phyloP scores from a whole-genome alignment of 805 yeast genomes.

The Metschnikowia kofuensis region DNA sequence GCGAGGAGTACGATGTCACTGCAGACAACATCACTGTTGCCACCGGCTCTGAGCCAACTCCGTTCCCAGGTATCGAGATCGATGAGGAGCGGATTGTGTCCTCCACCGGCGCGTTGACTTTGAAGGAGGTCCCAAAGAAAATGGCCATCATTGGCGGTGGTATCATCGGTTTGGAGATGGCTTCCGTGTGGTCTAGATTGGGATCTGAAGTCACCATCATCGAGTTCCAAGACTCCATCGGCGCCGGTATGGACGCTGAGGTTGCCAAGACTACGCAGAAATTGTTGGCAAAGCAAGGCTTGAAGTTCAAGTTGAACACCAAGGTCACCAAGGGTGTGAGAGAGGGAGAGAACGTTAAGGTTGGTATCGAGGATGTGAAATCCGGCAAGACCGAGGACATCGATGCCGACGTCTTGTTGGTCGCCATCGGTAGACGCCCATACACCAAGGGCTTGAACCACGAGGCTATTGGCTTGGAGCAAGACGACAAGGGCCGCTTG shows the following conservation, averaged over 20 bases:
- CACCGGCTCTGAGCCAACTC: conserved; percentile 97
- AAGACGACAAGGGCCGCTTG: conserved; percentile 88
- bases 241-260: conserved; percentile 98
- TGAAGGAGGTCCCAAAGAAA: conserved; percentile 89
- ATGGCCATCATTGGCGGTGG: conserved; percentile 97
- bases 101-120: conserved; percentile 85
- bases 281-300: conserved; percentile 89
- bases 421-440: conserved; percentile 99
- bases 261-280: conserved; percentile 88
- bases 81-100: conserved; percentile 97
- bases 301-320: conserved; percentile 88
- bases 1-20: conserved; percentile 68
- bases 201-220: conserved; percentile 94
- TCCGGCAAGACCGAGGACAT: conserved; percentile 73
- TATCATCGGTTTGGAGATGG: conserved; percentile 99
- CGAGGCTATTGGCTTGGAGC: conserved; percentile 85
- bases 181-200: conserved; percentile 92
- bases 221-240: conserved; percentile 87
- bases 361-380: conserved; percentile 88
- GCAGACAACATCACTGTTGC: conserved; percentile 93
- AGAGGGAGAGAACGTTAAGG: conserved; percentile 83
- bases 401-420: conserved; percentile 90
- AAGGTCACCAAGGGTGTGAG: conserved; percentile 86
- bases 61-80: conserved; percentile 95
- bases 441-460: conserved; percentile 85